A percentile compares a stretch with the other conserved stretches of the same genome.
Evolutionary conservation across 176 grass and related monocot genomes (phyloP).

Genomic region (Phragmites australis): DNA sequence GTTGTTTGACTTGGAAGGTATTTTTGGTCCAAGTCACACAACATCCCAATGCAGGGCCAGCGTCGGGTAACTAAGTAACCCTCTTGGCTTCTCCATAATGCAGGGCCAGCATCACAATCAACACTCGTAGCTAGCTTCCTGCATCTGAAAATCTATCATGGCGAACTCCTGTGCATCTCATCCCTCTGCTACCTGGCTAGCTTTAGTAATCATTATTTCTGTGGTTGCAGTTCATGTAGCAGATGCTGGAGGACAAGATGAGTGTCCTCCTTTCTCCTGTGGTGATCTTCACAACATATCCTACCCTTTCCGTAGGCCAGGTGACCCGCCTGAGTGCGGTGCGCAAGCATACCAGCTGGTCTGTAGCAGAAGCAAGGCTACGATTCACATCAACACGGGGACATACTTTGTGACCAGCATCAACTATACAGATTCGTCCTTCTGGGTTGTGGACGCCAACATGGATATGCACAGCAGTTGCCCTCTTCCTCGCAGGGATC

Average conservation of each 20-base stretch:
- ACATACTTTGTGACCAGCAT: conserved; percentile 39
- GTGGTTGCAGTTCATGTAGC: not conserved
- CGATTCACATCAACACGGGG: conserved; percentile 11
- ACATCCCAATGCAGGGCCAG: not conserved
- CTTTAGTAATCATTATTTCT: not conserved
- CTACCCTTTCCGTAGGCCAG: conserved; percentile 32
- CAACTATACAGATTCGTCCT: not conserved
- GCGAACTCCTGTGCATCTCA: not conserved
- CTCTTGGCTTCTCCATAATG: too few species aligned
- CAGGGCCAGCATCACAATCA: too few species aligned
- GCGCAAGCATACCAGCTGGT: conserved; percentile 14
- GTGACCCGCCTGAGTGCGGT: conserved; percentile 32
- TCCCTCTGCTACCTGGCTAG: not conserved
- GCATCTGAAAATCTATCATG: conserved; percentile 13
- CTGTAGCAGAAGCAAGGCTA: conserved; percentile 19
- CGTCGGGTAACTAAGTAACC: not conserved
- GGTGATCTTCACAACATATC: conserved; percentile 42
- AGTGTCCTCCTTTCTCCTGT: conserved; percentile 42
- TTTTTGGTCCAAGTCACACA: not conserved
- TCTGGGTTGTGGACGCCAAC: conserved; percentile 34
- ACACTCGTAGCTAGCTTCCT: not conserved
- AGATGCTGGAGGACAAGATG: not conserved
- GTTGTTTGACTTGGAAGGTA: too few species aligned
- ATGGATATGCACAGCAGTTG: conserved; percentile 10
- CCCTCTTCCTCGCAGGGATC: not conserved